Percentiles rank a stretch among this genome's conserved stretches.
phyloP scores from a whole-genome alignment of 306 rosid genomes.

The Myrica gale region DNA sequence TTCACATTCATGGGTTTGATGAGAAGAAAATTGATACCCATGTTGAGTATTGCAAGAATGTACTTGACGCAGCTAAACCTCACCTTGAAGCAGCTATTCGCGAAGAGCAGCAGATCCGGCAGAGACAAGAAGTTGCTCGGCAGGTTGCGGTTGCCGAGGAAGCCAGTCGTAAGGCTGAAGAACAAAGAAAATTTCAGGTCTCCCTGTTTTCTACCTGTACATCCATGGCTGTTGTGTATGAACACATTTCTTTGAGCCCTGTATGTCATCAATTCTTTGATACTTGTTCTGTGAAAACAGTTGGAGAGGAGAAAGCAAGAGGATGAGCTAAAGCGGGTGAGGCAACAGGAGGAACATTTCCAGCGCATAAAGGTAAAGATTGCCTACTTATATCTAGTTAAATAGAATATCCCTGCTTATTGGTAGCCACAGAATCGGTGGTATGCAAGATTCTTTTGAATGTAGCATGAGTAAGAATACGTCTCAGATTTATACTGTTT shows the following conservation, averaged over 20 bases:
- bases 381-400: constrained; percentile 11
- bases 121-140: constrained; percentile 94
- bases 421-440: background rate
- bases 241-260: constrained; percentile 12
- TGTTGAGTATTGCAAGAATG: constrained; percentile 90
- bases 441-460: background rate
- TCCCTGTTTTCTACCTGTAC: constrained; percentile 22
- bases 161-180: constrained; percentile 96
- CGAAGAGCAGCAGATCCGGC: constrained; percentile 87
- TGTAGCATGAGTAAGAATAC: background rate
- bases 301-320: constrained; percentile 95
- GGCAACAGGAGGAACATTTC: constrained; percentile 94
- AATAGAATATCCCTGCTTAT: background rate
- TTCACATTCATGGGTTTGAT: constrained; percentile 96
- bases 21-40: constrained; percentile 99
- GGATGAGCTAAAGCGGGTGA: constrained; percentile 88
- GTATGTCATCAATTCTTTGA: constrained; percentile 14
- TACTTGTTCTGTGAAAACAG: constrained; percentile 43
- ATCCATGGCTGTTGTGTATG: constrained; percentile 7
- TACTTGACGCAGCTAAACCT: constrained; percentile 81
- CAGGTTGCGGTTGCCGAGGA: constrained; percentile 94
- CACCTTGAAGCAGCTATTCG: constrained; percentile 91
- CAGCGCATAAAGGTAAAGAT: constrained; percentile 76
- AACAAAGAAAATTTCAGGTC: constrained; percentile 91
- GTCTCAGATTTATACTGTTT: background rate